Evolutionary conservation across 2,329 filamentous ascomycete genomes (phyloP).

Genomic region (Trichoderma polysporum): DNA sequence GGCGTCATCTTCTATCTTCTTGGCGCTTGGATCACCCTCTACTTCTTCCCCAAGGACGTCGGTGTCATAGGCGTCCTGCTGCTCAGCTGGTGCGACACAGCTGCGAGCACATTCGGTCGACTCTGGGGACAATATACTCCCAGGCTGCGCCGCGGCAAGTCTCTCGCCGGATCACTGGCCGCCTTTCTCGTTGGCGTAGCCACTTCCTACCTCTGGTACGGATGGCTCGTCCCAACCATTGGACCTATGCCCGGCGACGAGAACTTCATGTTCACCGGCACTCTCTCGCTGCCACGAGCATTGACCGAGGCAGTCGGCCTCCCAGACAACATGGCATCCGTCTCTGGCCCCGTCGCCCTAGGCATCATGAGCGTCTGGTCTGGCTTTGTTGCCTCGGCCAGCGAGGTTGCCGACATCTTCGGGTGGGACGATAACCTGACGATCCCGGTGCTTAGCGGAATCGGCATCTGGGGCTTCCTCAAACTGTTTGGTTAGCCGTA

Average conservation of each 20-base stretch:
- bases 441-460: slow-evolving; percentile 86
- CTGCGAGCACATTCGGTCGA: slow-evolving; percentile 89
- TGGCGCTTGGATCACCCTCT: slow-evolving; percentile 81
- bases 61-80: slow-evolving; percentile 86
- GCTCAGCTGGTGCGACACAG: slow-evolving; percentile 96
- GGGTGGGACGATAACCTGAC: slow-evolving; percentile 98
- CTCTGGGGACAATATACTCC: slow-evolving; percentile 88
- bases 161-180: slow-evolving; percentile 81
- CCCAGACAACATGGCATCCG: slow-evolving; percentile 55
- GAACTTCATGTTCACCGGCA: slow-evolving; percentile 73
- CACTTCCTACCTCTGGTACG: slow-evolving; percentile 86
- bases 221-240: slow-evolving; percentile 70
- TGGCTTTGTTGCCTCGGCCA: slow-evolving; percentile 83
- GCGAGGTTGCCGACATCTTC: slow-evolving; percentile 87
- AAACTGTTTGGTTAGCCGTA: slow-evolving; percentile 70
- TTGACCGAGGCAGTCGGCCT: slow-evolving; percentile 62
- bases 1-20: slow-evolving; percentile 96
- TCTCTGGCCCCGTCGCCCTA: slow-evolving; percentile 72
- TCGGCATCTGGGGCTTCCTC: slow-evolving; percentile 88
- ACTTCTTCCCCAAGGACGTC: slow-evolving; percentile 89
- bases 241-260: slow-evolving; percentile 70
- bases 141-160: slow-evolving; percentile 82
- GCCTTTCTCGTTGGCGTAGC: slow-evolving; percentile 80
- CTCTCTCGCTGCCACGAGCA: slow-evolving; percentile 65
- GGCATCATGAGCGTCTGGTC: slow-evolving; percentile 81